Evolutionary conservation across 306 rosid species (phyloP).

Genomic region (Corylus heterophylla): DNA sequence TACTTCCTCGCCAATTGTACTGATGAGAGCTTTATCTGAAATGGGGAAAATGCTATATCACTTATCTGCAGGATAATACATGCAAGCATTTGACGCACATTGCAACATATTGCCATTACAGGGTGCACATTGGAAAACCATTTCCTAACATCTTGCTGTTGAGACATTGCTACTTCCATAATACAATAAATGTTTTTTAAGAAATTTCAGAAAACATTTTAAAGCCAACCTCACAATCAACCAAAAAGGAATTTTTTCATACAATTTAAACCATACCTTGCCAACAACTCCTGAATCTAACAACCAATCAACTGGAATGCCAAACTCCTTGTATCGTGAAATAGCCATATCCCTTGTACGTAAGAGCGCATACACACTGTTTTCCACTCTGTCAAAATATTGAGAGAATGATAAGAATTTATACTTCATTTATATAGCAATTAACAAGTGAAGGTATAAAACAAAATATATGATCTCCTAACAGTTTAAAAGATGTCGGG

Average conservation of each 20-base stretch:
- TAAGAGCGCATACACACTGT: conserved; percentile 83
- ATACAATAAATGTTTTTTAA: not conserved
- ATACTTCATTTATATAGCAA: not conserved
- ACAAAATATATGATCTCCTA: not conserved
- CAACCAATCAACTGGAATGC: conserved; percentile 91
- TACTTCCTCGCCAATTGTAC: conserved; percentile 89
- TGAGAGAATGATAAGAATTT: conserved; percentile 1
- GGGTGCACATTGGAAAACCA: no score
- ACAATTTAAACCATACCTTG: conserved; percentile 58
- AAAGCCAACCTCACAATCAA: not conserved
- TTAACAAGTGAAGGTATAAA: not conserved
- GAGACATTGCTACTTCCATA: not conserved
- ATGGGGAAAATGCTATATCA: conserved; percentile 8
- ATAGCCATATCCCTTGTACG: conserved; percentile 97
- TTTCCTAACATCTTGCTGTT: not conserved
- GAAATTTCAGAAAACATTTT: not conserved
- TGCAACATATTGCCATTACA: no score
- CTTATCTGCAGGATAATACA: conserved; percentile 15
- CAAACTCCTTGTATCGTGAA: conserved; percentile 88
- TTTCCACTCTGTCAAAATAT: conserved; percentile 69
- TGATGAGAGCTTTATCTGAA: conserved; percentile 91
- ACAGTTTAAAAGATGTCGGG: not conserved
- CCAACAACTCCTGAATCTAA: conserved; percentile 93
- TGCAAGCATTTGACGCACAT: not conserved
- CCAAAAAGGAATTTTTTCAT: not conserved